Evolutionary conservation across 208 protist species (phyloP).

Genomic region (Trypanosoma platydactyli): DNA sequence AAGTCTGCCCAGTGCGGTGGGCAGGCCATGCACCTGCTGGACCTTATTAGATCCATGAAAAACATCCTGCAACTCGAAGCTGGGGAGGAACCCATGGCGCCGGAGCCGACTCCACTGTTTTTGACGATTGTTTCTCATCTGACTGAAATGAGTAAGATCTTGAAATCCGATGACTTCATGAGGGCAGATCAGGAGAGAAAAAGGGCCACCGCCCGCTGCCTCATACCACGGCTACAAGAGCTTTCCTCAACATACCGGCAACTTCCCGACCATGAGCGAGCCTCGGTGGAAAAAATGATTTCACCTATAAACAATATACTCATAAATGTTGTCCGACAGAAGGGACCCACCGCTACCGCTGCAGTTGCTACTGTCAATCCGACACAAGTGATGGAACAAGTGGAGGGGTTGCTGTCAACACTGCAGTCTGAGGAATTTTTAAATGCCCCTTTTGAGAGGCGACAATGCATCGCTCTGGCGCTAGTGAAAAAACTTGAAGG

Average conservation of each 20-base stretch:
- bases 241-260: constrained; percentile 36
- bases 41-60: constrained; percentile 57
- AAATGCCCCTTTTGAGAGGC: constrained; percentile 24
- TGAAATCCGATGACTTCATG: constrained; percentile 42
- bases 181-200: constrained; percentile 30
- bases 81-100: constrained; percentile 6
- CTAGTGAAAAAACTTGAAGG: constrained; percentile 29
- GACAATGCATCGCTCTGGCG: constrained; percentile 28
- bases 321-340: constrained; percentile 5
- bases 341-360: not conserved
- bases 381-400: constrained; percentile 31
- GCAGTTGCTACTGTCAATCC: constrained; percentile 11
- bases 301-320: constrained; percentile 45
- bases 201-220: constrained; percentile 23
- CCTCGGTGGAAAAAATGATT: constrained; percentile 37
- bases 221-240: constrained; percentile 55
- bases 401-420: constrained; percentile 41
- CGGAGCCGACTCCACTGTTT: constrained; percentile 26
- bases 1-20: constrained; percentile 19
- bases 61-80: constrained; percentile 34
- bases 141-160: constrained; percentile 36
- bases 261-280: constrained; percentile 40
- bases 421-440: constrained; percentile 47
- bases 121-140: constrained; percentile 38
- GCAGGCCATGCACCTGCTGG: constrained; percentile 20